Evolutionary conservation across 2,329 filamentous ascomycete genomes (phyloP), one percentile per base, ranked within the genome.

Genomic region (Pezicula rhizophila): DNA sequence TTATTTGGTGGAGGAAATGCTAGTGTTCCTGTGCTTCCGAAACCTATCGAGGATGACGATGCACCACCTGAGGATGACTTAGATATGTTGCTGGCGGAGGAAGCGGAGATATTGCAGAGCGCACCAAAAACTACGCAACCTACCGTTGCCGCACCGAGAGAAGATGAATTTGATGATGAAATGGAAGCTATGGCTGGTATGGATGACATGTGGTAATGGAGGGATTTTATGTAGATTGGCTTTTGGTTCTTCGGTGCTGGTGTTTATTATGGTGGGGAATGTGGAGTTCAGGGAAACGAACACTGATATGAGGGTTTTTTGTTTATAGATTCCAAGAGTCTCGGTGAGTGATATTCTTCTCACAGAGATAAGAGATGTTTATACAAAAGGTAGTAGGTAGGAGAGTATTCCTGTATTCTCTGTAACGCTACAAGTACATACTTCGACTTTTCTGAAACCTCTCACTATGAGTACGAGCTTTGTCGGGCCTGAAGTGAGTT

Each of bases 101-200:
- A 56, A 41, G 55, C 50, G 28, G 31, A 41, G 42, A 49, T 44
- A 31, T 28, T 37, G 23, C 17, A 38, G 23, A 25, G 15, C 17
- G 31, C 28, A 40, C n/a, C 37, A 28, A 33, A 37, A 42, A 49
- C 17, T n/a, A 15, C 39, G 33, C 28, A 20, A 40, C 23, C 33
- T 15, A 26, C 42, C 28, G 10, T 18, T 20, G 35, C 7, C 17
- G 26, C 33, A 44, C 20, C 47, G 20, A 20, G 15, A 39, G 38
- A 64, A 7, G 56, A 62, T 34, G 57, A 60, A 20, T 49, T 65
- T 25, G 59, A 62, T 37, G 60, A 61, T 44, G 66, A 69, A 26
- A 52, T 70, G 64, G 83, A 81, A 52, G 82, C 77, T 1, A 83
- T 89, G 80, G 79, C 76, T 34, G 80, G 80, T 54, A 78, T 81